phyloP scores from a whole-genome alignment of 176 grass and related monocot species.

The Pontederia paniculata region DNA sequence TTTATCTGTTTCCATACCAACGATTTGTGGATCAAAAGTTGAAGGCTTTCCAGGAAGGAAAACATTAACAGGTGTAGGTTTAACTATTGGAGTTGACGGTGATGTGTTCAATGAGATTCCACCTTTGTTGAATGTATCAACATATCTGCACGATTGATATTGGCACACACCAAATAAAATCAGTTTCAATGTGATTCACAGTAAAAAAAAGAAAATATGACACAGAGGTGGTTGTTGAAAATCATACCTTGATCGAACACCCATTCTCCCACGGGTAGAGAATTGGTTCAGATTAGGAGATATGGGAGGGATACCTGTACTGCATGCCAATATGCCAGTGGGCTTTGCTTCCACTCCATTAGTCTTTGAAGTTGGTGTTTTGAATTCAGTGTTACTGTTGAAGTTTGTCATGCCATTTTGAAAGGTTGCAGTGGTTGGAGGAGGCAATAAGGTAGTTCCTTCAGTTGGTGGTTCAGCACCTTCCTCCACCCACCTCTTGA shows the following conservation, averaged over 20 bases:
- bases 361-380: slow-evolving; percentile 24
- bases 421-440: slow-evolving; percentile 56
- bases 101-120: slow-evolving; percentile 30
- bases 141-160: background rate
- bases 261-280: slow-evolving; percentile 65
- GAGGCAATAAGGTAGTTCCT: slow-evolving; percentile 60
- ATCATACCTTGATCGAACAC: slow-evolving; percentile 77
- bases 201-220: background rate
- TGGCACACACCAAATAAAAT: background rate
- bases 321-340: slow-evolving; percentile 21
- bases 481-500: slow-evolving; percentile 98
- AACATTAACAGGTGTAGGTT: slow-evolving; percentile 42
- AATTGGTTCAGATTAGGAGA: slow-evolving; percentile 79
- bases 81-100: slow-evolving; percentile 45
- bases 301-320: background rate
- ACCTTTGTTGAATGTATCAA: slow-evolving; percentile 74
- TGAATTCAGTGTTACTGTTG: slow-evolving; percentile 42
- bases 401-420: slow-evolving; percentile 52
- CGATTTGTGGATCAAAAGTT: slow-evolving; percentile 22
- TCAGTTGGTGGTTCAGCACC: slow-evolving; percentile 57
- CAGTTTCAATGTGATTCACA: background rate
- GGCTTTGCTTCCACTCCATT: slow-evolving; percentile 42
- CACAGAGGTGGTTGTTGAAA: background rate
- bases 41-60: slow-evolving; percentile 45
- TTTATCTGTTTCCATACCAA: slow-evolving; percentile 26